These are phyloP conservation scores for Talaromyces nanjingensis DNA, from an alignment of 495 filamentous ascomycete genomes.

Conservation along the genomic window DNA sequence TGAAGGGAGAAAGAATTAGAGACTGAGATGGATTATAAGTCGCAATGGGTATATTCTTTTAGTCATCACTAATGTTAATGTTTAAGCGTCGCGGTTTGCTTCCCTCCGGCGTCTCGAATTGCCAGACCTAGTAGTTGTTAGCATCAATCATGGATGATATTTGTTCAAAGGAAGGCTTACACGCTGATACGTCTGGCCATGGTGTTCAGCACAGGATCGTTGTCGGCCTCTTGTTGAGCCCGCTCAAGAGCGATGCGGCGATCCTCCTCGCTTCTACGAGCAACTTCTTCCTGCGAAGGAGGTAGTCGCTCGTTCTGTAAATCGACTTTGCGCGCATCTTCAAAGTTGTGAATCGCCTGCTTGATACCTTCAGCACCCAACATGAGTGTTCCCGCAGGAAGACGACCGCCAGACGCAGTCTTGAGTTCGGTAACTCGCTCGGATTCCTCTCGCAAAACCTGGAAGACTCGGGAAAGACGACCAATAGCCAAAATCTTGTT, in stretches of 20 bases:
- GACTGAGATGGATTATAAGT: neutral
- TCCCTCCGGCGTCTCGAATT: slow-evolving; percentile 26
- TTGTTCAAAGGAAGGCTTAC: slow-evolving; percentile 48
- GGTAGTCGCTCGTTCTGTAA: slow-evolving; percentile 92
- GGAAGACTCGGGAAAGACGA: slow-evolving; percentile 94
- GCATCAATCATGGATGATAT: neutral
- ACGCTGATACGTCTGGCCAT: slow-evolving; percentile 91
- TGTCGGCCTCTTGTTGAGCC: slow-evolving; percentile 79
- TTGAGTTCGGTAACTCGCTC: slow-evolving; percentile 96
- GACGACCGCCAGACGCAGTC: slow-evolving; percentile 85
- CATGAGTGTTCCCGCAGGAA: slow-evolving; percentile 95
- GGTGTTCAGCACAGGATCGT: slow-evolving; percentile 75
- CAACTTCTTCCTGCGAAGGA: slow-evolving; percentile 86
- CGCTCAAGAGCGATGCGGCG: slow-evolving; percentile 75
- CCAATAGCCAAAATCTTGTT: slow-evolving; percentile 99
- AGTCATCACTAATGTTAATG: neutral
- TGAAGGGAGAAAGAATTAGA: slow-evolving; percentile 1
- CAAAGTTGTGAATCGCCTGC: slow-evolving; percentile 94
- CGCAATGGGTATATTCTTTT: slow-evolving; percentile 1
- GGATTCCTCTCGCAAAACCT: slow-evolving; percentile 94
- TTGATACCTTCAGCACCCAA: slow-evolving; percentile 97
- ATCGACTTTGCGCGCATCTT: slow-evolving; percentile 97
- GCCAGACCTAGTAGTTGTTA: slow-evolving; percentile 26
- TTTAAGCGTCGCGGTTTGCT: slow-evolving; percentile 6
- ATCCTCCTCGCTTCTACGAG: slow-evolving; percentile 68